Base-by-base conservation (phyloP, 371 early-diverging fungal genomes). In the Mucor lusitanicus region DNA sequence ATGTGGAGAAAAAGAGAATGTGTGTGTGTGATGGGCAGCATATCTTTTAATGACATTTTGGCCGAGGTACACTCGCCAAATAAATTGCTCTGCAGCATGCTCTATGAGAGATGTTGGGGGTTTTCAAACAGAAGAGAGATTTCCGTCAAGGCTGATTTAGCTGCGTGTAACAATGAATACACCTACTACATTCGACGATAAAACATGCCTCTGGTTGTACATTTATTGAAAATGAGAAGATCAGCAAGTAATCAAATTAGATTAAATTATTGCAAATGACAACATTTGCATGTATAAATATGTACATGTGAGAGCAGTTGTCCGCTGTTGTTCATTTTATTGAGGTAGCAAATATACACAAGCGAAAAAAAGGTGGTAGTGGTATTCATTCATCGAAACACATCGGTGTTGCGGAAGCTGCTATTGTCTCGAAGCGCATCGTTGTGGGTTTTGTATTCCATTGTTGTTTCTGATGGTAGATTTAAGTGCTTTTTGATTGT, bases 401-500 rank as follows among this genome's bases (percentile, higher is more conserved):
- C 86, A 59, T 94, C 94, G 1, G 97, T 93, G 76, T 94, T 94
- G 65, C 94, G 86, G 81, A 95, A 97, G 79, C 92, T 92, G n/a
- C 91, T 90, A 71, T 92, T 94, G 72, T 96, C 96, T 73, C 88
- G 87, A 58, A 93, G 73, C 3, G 92, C 89, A 53, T 89, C 88
- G 57, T 94, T 93, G 75, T 98, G 97, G n/a, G 95, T 92, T 80
- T 98, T 98, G 82, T 98, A 98, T 71, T 97, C 98, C 90, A 98
- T 93, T 37, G 92, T 83, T 60, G 94, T 93, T 27, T 94, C 94
- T 9, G 87, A 69, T 6, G 98, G 97, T 44, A 98, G 77, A 55
- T 83, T 88, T 67, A 98, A 81, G 17, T 94, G 88, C 37, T 85
- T 79, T 73, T 95, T 96, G 78, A 98, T 87, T 13, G 94, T 92